Base-by-base conservation (phyloP, 2,329 filamentous ascomycete genomes). In the Ramichloridium luteum region DNA sequence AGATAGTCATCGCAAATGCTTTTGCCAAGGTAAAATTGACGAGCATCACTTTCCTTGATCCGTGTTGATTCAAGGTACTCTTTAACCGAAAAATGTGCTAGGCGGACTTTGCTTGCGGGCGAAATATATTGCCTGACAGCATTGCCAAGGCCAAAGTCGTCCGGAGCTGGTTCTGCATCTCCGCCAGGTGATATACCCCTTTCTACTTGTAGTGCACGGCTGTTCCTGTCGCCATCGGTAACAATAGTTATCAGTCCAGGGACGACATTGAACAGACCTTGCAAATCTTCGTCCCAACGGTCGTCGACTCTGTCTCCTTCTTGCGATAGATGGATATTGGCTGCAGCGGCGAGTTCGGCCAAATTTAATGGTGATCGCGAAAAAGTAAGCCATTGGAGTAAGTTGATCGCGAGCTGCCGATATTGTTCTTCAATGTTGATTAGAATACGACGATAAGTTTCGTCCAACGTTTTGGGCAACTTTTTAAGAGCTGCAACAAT, bases 361-460 rank as follows among this genome's bases (percentile, higher is more conserved):
- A 45, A 32, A 22, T 25, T 39, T 12, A 35, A 32, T n/a, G 39
- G 40, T 12, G 30, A 34, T n/a, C 35, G 22, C 25, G 40, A 36
- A 25, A 37, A 45, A 13, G 34, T 32, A 10, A 46, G 36, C 35
- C 38, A 41, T 14, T 29, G 35, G n/a, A 45, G 28, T 4, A 43
- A 28, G 13, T 32, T 37, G 6, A 41, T 18, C 13, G 39, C 39
- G 16, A 37, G 15, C 3, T 18, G 16, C 11, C 20, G 32, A 16
- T 38, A 30, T 17, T 17, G 18, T 11, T 28, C 17, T 8, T 34
- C 27, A 15, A 43, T 45, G 16, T 29, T 31, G 4, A 13, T 27
- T 10, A 45, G 33, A 11, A 46, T 41, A 9, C 44, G 37, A 16
- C 36, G 32, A 33, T 45, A 46, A 9, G 40, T 45, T 10, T 26